Percentiles rank a stretch among this genome's conserved stretches.
These are phyloP conservation scores for Globisporangium ultimum DNA, from an alignment of 352 stramenopile species.

Conservation along the genomic window DNA sequence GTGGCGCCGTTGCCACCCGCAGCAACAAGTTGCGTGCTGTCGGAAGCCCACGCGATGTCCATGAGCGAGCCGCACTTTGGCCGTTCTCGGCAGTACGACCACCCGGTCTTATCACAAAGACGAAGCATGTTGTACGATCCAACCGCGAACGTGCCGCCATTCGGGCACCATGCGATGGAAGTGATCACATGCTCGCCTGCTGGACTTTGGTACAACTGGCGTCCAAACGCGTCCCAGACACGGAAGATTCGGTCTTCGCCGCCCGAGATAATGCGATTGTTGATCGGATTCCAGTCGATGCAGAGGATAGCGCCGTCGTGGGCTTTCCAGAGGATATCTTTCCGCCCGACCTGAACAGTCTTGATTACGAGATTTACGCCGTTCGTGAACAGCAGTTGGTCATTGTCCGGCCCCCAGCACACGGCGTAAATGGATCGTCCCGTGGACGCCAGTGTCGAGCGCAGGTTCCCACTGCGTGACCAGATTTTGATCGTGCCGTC, in stretches of 20 bases:
- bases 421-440: constrained; percentile 84
- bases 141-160: constrained; percentile 89
- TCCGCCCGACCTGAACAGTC: constrained; percentile 84
- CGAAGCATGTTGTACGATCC: constrained; percentile 92
- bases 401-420: constrained; percentile 90
- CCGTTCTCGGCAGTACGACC: constrained; percentile 86
- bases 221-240: constrained; percentile 91
- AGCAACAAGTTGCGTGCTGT: constrained; percentile 89
- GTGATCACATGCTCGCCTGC: constrained; percentile 89
- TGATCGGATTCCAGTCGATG: constrained; percentile 93
- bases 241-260: constrained; percentile 92
- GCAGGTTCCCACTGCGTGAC: constrained; percentile 84
- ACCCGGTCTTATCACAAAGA: constrained; percentile 92
- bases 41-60: constrained; percentile 84
- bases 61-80: constrained; percentile 83
- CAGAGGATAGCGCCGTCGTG: constrained; percentile 90
- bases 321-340: constrained; percentile 89
- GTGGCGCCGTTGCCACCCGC: constrained; percentile 85
- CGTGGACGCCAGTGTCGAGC: constrained; percentile 82
- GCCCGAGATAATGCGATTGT: constrained; percentile 89
- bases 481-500: constrained; percentile 94
- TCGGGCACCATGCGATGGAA: constrained; percentile 89
- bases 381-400: constrained; percentile 88
- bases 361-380: constrained; percentile 91
- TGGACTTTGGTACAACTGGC: constrained; percentile 86